Base-by-base conservation (phyloP, 106 monocot genomes). In the Iris macrosiphon region DNA sequence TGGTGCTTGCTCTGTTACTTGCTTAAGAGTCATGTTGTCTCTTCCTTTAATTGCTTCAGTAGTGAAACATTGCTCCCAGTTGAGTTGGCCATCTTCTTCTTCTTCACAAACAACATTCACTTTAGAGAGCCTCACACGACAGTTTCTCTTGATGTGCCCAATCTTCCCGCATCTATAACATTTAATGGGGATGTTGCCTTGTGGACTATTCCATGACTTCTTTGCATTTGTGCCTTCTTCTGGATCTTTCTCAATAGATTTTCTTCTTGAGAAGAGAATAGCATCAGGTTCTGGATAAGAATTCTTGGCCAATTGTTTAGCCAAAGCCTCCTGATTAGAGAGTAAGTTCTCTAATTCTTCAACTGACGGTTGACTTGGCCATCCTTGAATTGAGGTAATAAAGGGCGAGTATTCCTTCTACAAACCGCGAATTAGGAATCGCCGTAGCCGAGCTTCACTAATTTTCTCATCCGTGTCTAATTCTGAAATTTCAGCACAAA, bases 271-370 rank as follows among this genome's bases (percentile, higher is more conserved):
- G 26, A 41, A 58, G 24, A 42, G 41, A 42, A 40, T 15, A 26
- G 11, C 24, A 22, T 58, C 41, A 22, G 12, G 15, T 42, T 40
- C 26, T 49, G 22, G 15, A 49, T 25, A 40, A 7, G n/a, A 16
- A 23, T 28, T 24, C 20, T 24, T 13, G 40, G 2, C 6, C n/a
- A n/a, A 40, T 58, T 58, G 41, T 15, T 58, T 58, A 20, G 21
- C 58, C 40, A 58, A 41, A 26, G 39, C 58, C 39, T 40, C 58
- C 9, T 58, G 40, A 58, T 58, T 58, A 41, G 58, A 58, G 23
- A 58, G 41, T 26, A 41, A 15, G 7, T 41, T 58, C 40, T 58
- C 40, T 16, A 58, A 38, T 27, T 58, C 40, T 25, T 25, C 40
- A 26, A 40, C 26, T 7, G 27, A 40, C 12, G 58, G 39, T 25